Evolutionary conservation across 257 asterid species (phyloP), one percentile per base, ranked within the genome.

Genomic region (Galeopsis tetrahit): DNA sequence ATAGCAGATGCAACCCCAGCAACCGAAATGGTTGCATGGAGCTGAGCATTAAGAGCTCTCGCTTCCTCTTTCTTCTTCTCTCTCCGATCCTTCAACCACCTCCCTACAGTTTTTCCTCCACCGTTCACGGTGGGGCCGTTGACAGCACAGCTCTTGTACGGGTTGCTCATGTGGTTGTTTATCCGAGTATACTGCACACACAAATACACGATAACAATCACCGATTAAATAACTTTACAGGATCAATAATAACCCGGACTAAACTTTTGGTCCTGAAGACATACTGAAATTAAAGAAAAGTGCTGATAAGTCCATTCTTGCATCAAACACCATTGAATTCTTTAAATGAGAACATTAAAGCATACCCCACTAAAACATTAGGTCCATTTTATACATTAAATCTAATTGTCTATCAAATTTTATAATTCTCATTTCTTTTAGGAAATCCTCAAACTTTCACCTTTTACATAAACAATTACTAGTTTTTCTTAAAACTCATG

Each of bases 1-100:
- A 95, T 78, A n/a, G 99, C 99, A 0, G 99, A 86, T 2, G 97
- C 98, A 17, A 95, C 96, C 0, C 98, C 98, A 0, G 99, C 99
- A 38, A 95, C 99, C 0, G 98, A 90, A 46, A 92, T 86, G 49
- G 96, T 96, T 4, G 99, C 99, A n/a, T 95, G 98, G 52, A 95
- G 92, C 82, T 95, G 99, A 0, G 99, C 98, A 42, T 90, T 95
- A 0, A 85, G 98, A 0, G 97, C 81, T 75, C 99, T 84, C 0
- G 87, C 79, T 78, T 92, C 99, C 85, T 92, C 99, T 72, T 95
- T 95, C 87, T 95, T 95, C 80, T 95, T 95, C 80, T 95, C 98
- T 14, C 76, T 80, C 83, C 99, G 78, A 73, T 95, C 99, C 89
- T 95, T 95, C 79, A 95, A 79, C 99, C 99, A 95, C 87, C 99